These are phyloP conservation scores for Chrysoporthe austroafricana DNA, from an alignment of 2,329 filamentous ascomycete genomes.

Conservation along the genomic window DNA sequence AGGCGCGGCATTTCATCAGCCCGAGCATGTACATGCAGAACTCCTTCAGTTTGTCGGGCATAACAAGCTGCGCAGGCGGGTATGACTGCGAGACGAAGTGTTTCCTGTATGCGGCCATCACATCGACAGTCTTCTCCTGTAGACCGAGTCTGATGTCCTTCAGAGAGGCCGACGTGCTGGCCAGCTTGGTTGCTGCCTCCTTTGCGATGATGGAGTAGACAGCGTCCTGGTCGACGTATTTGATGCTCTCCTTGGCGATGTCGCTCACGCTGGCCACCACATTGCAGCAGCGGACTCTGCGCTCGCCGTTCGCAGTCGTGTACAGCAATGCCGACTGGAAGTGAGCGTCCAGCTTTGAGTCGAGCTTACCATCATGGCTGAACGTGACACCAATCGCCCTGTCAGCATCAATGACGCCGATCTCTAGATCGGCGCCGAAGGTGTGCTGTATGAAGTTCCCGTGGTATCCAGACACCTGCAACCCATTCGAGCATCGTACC, in stretches of 20 bases:
- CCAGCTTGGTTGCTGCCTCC: constrained; percentile 86
- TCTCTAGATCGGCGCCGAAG: constrained; percentile 91
- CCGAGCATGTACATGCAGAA: constrained; percentile 95
- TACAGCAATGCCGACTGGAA: constrained; percentile 96
- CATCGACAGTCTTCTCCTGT: constrained; percentile 90
- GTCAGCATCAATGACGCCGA: constrained; percentile 89
- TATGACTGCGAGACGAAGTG: constrained; percentile 82
- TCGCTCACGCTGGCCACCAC: constrained; percentile 92
- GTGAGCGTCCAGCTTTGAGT: constrained; percentile 93
- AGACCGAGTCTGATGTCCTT: constrained; percentile 85
- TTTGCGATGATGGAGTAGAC: constrained; percentile 88
- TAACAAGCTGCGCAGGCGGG: constrained; percentile 88
- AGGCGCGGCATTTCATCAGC: constrained; percentile 85
- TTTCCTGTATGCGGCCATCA: constrained; percentile 89
- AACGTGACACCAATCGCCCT: constrained; percentile 93
- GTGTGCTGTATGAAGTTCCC: constrained; percentile 97
- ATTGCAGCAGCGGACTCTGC: constrained; percentile 90
- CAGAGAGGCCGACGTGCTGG: constrained; percentile 68
- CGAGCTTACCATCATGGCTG: constrained; percentile 95
- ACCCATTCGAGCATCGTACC: constrained; percentile 93
- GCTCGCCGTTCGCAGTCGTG: constrained; percentile 86
- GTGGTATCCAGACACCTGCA: constrained; percentile 92
- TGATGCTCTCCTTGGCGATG: constrained; percentile 80
- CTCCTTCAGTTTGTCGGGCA: constrained; percentile 95
- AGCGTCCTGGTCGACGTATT: constrained; percentile 94